Base-by-base conservation (phyloP, 1,139 yeast species). In the Eremothecium cymbalariae region DNA sequence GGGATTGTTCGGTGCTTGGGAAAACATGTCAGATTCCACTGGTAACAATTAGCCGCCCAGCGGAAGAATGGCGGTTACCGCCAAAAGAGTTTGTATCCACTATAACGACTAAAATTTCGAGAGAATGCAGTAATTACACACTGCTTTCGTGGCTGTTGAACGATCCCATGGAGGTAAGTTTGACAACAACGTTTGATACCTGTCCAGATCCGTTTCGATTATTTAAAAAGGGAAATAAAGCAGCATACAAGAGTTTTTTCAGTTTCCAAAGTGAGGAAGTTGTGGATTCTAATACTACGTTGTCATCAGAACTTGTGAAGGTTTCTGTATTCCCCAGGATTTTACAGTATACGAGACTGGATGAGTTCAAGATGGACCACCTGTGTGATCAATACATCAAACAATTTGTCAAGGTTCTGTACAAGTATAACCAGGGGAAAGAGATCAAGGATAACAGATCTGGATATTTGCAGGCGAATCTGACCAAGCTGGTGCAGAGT, bases 131-230 rank as follows among this genome's bases (percentile, higher is more conserved):
- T 8, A 38, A 40, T 33, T 30, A 34, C 13, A 22, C 31, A 19
- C 32, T 40, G 18, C 23, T 40, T 8, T 18, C 37, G 23, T 40
- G 43, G 43, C 11, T 38, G 8, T 18, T 40, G 28, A 40, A 37
- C 22, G 33, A 33, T 13, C 16, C 25, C 7, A 25, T 29, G 7
- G 25, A 26, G 15, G 31, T 34, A 12, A 26, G 9, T 4, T 22
- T 40, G 11, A 30, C 33, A 4, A 24, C 27, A 6, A 25, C 14
- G 6, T 32, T 31, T n/a, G 20, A 29, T 11, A 23, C 24, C n/a
- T 21, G 37, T 12, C 17, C 18, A 7, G 30, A 26, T n/a, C 40
- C 40, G n/a, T 37, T 33, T 25, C 37, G 28, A 24, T 29, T 37
- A 8, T 40, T 40, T 25, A 31, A 31, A 12, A 9, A 15, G 27